These are phyloP conservation scores for Boletus pseudo-olivaceus DNA, from an alignment of 768 basidiomycete genomes.

Conservation along the genomic window DNA sequence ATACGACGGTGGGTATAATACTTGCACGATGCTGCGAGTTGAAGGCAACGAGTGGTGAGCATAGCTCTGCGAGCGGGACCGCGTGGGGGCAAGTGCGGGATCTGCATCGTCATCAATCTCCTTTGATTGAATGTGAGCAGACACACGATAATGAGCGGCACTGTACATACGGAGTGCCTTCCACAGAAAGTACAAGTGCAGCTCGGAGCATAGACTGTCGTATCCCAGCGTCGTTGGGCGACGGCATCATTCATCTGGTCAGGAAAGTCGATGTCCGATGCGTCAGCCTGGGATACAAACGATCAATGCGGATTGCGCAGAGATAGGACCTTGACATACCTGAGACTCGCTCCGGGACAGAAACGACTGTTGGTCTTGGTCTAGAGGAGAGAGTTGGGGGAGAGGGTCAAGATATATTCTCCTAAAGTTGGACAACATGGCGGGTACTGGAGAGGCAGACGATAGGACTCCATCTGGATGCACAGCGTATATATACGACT, in stretches of 20 bases:
- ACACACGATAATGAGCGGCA: not conserved
- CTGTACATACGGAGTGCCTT: conserved; percentile 1
- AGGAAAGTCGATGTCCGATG: not conserved
- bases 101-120: not conserved
- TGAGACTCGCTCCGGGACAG: not conserved
- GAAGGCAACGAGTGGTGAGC: conserved; percentile 13
- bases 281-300: not conserved
- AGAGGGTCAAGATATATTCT: not conserved
- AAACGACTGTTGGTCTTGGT: not conserved
- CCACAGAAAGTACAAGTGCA: not conserved
- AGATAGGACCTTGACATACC: not conserved
- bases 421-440: conserved; percentile 15
- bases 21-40: conserved; percentile 19
- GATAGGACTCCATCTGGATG: not conserved
- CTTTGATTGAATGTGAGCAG: conserved; percentile 14
- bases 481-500: not conserved
- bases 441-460: not conserved
- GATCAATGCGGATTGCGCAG: not conserved
- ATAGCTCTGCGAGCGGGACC: not conserved
- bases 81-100: not conserved
- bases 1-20: conserved; percentile 27
- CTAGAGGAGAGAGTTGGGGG: not conserved
- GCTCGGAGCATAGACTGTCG: not conserved
- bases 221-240: not conserved
- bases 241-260: not conserved